These are phyloP conservation scores for Fraxinus pennsylvanica DNA, from an alignment of 257 asterid species.

Conservation along the genomic window DNA sequence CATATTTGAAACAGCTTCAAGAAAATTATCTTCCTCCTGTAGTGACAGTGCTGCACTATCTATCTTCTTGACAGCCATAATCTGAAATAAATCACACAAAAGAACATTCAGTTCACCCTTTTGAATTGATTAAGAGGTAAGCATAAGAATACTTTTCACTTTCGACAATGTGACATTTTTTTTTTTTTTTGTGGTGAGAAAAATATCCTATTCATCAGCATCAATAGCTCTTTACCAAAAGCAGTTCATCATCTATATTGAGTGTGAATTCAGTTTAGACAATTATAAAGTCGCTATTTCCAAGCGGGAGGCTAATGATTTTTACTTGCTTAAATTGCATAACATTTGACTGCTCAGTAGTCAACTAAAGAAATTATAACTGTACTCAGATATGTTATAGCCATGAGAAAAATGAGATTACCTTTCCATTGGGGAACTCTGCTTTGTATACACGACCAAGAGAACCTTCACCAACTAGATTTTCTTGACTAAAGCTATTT, in stretches of 20 bases:
- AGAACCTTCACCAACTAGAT: constrained; percentile 93
- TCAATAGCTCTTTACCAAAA: neutral
- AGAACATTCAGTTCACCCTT: constrained; percentile 15
- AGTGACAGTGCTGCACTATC: constrained; percentile 85
- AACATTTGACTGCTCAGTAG: neutral
- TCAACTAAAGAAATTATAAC: constrained; percentile 6
- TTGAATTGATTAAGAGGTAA: constrained; percentile 7
- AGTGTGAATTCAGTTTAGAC: neutral
- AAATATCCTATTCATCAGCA: neutral
- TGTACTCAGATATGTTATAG: constrained; percentile 6
- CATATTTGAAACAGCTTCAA: constrained; percentile 89
- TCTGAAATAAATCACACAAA: constrained; percentile 41
- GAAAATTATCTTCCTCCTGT: constrained; percentile 91
- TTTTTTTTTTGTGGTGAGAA: constrained; percentile 7
- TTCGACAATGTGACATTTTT: neutral
- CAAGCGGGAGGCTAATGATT: constrained; percentile 1
- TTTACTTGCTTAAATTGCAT: constrained; percentile 1
- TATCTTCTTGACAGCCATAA: constrained; percentile 81
- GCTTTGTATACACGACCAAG: constrained; percentile 96
- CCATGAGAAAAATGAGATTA: constrained; percentile 32
- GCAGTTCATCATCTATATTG: neutral
- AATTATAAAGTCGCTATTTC: constrained; percentile 7
- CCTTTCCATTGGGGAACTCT: constrained; percentile 88
- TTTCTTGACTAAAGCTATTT: constrained; percentile 94
- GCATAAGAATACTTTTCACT: constrained; percentile 3